phyloP scores from a whole-genome alignment of 495 filamentous ascomycete genomes.

The Penicillium mononematosum region DNA sequence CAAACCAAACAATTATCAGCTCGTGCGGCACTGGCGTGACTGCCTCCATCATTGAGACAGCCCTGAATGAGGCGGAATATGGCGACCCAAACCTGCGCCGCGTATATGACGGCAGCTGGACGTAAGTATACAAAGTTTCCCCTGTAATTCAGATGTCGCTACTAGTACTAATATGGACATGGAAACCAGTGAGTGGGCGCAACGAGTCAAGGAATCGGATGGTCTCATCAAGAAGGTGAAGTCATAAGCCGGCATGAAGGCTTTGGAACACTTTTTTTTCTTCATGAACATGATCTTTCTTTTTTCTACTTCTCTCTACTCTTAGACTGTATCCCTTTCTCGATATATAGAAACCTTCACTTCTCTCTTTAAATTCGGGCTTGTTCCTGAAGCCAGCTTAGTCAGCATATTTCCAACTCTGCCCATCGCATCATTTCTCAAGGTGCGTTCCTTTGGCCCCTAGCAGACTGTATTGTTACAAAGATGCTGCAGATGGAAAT shows the following conservation, averaged over 20 bases:
- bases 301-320: background rate
- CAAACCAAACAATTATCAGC: constrained; percentile 79
- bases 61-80: constrained; percentile 74
- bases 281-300: constrained; percentile 23
- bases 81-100: constrained; percentile 64
- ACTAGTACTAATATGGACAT: constrained; percentile 16
- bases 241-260: constrained; percentile 15
- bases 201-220: constrained; percentile 59
- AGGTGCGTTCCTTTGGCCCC: constrained; percentile 3
- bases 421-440: constrained; percentile 13
- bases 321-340: constrained; percentile 16
- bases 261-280: background rate
- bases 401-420: constrained; percentile 10
- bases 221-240: constrained; percentile 58
- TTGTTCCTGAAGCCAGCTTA: constrained; percentile 7
- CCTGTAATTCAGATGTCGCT: background rate
- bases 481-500: constrained; percentile 48
- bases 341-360: constrained; percentile 1
- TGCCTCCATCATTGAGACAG: constrained; percentile 87
- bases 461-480: constrained; percentile 10
- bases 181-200: constrained; percentile 68
- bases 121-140: constrained; percentile 59
- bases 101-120: constrained; percentile 97
- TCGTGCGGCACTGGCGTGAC: constrained; percentile 95
- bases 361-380: background rate